Conservation (phyloP, 768 basidiomycete genomes). For the Leccinum aurantiacum region DNA sequence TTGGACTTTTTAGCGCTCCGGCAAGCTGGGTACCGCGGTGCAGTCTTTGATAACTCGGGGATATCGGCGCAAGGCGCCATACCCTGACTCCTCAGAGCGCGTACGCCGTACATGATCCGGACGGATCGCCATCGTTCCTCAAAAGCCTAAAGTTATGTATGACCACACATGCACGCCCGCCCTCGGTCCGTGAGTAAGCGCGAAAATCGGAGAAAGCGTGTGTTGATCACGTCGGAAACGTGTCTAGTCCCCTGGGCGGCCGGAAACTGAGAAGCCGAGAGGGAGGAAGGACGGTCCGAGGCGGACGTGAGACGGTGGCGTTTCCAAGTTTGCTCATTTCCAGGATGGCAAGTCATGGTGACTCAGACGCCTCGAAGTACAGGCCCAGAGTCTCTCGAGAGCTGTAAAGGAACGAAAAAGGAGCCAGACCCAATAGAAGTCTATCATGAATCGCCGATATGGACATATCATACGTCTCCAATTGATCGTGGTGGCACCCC, state of each 20-base stretch:
- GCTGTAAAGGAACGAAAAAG: not conserved
- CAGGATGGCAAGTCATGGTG: not conserved
- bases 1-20: constrained; percentile 74
- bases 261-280: not conserved
- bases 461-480: too few species aligned
- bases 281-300: too few species aligned
- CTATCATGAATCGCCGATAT: not conserved
- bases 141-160: too few species aligned
- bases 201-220: constrained; percentile 15
- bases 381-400: not conserved
- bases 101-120: too few species aligned
- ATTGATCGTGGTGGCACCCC: too few species aligned
- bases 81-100: too few species aligned
- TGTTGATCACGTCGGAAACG: constrained; percentile 30
- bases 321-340: not conserved
- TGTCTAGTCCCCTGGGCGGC: not conserved
- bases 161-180: too few species aligned
- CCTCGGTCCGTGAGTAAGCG: too few species aligned
- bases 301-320: too few species aligned
- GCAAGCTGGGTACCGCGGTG: constrained; percentile 80
- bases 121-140: too few species aligned
- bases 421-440: not conserved
- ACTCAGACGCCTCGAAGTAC: too few species aligned
- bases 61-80: too few species aligned
- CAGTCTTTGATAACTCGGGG: constrained; percentile 39